Evolutionary conservation across 2,329 filamentous ascomycete species (phyloP).

Genomic region (Aspergillus flavus): DNA sequence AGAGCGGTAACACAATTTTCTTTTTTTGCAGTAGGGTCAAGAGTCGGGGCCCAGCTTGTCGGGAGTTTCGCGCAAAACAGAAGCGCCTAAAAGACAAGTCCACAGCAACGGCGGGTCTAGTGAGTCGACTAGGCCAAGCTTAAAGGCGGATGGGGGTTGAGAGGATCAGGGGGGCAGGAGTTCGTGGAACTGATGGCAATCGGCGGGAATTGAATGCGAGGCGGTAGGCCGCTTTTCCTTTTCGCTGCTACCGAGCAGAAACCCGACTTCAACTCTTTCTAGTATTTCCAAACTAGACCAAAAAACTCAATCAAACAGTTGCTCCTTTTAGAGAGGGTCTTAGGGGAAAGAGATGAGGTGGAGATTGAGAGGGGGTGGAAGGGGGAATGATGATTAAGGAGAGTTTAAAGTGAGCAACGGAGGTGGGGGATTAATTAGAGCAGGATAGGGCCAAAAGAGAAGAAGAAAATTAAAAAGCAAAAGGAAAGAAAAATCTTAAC

Average conservation of each 20-base stretch:
- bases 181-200: conserved; percentile 23
- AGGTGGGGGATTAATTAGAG: conserved; percentile 2
- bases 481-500: not conserved
- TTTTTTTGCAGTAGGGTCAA: conserved; percentile 28
- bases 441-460: not conserved
- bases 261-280: not conserved
- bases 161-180: conserved; percentile 21
- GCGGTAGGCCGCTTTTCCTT: conserved; percentile 5
- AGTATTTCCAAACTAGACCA: not conserved
- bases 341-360: not conserved
- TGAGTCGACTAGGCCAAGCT: conserved; percentile 29
- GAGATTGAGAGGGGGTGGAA: conserved; percentile 6
- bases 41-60: conserved; percentile 31
- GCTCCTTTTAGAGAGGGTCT: not conserved
- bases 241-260: conserved; percentile 3
- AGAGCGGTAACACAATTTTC: conserved; percentile 31
- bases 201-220: conserved; percentile 16
- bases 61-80: conserved; percentile 28
- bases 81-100: conserved; percentile 27
- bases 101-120: conserved; percentile 32
- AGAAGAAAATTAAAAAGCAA: not conserved
- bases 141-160: conserved; percentile 26
- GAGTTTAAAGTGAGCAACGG: not conserved
- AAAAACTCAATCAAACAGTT: not conserved
- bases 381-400: conserved; percentile 12